These are phyloP conservation scores for Maudiozyma barnettii DNA, from an alignment of 805 yeast genomes.

Conservation along the genomic window DNA sequence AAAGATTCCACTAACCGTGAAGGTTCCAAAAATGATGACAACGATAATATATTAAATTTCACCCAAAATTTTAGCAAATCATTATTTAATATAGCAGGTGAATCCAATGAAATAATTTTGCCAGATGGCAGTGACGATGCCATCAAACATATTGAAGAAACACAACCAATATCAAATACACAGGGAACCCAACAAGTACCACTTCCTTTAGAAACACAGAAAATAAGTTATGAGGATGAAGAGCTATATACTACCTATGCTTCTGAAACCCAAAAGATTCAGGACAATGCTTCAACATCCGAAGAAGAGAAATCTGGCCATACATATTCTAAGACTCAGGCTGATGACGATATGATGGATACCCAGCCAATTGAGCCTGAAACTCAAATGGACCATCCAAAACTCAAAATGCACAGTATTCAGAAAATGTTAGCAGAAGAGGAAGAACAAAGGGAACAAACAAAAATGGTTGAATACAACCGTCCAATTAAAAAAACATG, in stretches of 20 bases:
- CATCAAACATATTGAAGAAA: not conserved
- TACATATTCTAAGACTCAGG: not conserved
- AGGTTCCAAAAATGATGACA: not conserved
- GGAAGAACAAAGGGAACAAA: not conserved
- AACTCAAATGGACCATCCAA: not conserved
- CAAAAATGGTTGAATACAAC: constrained; percentile 5
- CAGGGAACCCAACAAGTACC: not conserved
- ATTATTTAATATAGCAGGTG: not conserved
- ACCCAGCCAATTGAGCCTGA: not conserved
- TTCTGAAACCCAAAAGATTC: not conserved
- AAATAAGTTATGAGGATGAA: too few species aligned
- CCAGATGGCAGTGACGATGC: not conserved
- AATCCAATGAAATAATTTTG: not conserved
- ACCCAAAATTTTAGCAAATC: not conserved
- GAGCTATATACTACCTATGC: too few species aligned
- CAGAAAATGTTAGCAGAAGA: constrained; percentile 11
- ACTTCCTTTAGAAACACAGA: too few species aligned
- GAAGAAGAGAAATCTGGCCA: too few species aligned
- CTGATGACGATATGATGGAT: not conserved
- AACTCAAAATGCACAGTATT: constrained; percentile 13
- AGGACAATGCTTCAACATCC: not conserved
- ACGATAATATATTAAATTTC: not conserved
- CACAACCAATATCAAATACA: too few species aligned
- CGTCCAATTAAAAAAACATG: not conserved
- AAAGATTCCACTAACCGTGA: too few species aligned